Conservation (phyloP, 2,329 filamentous ascomycete genomes). For the Penicillium sp. region DNA sequence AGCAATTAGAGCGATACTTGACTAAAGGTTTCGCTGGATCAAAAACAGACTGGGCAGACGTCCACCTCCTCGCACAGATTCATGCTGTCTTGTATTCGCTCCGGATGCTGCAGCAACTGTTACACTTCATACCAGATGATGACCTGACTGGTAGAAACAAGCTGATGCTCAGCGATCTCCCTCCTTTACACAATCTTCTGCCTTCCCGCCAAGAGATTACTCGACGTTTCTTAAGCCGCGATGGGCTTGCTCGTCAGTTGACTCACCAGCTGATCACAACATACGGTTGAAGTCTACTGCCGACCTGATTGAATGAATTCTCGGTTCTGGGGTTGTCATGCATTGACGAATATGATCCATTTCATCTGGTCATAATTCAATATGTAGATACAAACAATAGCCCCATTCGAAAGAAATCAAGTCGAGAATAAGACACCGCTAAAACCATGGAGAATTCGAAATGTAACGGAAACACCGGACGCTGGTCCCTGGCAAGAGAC, state of each 20-base stretch:
- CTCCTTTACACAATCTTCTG: conserved; percentile 35
- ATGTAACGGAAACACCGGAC: background rate
- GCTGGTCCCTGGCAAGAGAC: background rate
- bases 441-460: background rate
- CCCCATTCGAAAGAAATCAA: background rate
- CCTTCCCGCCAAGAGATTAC: conserved; percentile 27
- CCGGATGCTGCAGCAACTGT: conserved; percentile 59
- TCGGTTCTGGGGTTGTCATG: background rate
- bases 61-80: conserved; percentile 64
- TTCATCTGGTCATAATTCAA: background rate
- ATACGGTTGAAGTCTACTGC: conserved; percentile 13
- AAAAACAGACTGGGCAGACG: conserved; percentile 56
- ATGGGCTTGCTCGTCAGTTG: conserved; percentile 9
- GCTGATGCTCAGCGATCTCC: conserved; percentile 30
- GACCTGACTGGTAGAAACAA: conserved; percentile 14
- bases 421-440: background rate
- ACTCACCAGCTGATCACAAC: conserved; percentile 15
- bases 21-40: conserved; percentile 32
- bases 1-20: conserved; percentile 33
- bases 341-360: background rate
- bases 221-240: conserved; percentile 8
- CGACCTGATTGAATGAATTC: background rate
- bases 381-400: background rate
- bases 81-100: conserved; percentile 65
- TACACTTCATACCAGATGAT: conserved; percentile 37